Evolutionary conservation across 2,329 filamentous ascomycete species (phyloP), one percentile per base, ranked within the genome.

Genomic region (Penicillium crustosum): DNA sequence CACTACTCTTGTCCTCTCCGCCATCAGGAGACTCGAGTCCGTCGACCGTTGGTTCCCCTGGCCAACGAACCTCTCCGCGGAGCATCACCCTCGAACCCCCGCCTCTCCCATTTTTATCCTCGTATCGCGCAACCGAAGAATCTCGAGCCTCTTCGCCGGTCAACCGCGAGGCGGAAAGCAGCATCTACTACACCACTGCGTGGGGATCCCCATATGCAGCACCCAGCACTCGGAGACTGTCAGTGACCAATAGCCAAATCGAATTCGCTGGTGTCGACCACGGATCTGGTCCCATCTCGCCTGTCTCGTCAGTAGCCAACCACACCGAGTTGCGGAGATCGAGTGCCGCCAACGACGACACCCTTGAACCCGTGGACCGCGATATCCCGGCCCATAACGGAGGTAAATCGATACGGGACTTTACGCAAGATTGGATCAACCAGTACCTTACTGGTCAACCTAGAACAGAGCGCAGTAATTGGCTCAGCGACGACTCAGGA

Each of bases 161-260:
- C 38, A 75, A 77, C 62, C 73, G 69, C 47, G 71, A 73, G 64
- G 76, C 77, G 44, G 79, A 81, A 61, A 81, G 79, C 58, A 80
- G 77, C 62, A 73, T 80, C 47, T 85, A 83, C 70, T 85, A 85
- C 70, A 94, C 91, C 47, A 89, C 91, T 49, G 93, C 89, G 73
- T 96, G 93, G 92, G 93, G 93, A 56, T 96, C 92, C 53, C 93
- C 93, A 23, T 96, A 96, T 77, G 87, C 89, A 55, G 83, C 88
- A 39, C 79, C 82, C 13, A 88, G 77, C 64, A 73, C 77, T 50
- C 73, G 76, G 50, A 70, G 71, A 63, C 65, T 76, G 25, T 76
- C 77, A 57, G 70, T 72, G 63, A 71, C 73, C 52, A 59, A 75
- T 41, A 75, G 72, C 62, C 75, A 75, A 61, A 73, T 84, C 82